phyloP scores from a whole-genome alignment of 345 rosid genomes.

The Nephelium lappaceum region DNA sequence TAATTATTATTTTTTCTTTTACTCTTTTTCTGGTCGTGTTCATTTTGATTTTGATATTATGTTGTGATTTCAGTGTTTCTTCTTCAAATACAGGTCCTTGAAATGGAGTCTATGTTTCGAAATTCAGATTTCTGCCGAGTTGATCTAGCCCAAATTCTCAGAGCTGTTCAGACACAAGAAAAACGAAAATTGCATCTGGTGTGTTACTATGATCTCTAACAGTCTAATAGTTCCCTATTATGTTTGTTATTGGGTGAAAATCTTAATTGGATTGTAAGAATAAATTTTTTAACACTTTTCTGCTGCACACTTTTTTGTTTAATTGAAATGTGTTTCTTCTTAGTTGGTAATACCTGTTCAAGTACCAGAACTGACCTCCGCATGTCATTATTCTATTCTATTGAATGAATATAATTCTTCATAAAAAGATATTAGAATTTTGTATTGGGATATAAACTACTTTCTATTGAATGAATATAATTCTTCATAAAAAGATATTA shows the following conservation, averaged over 20 bases:
- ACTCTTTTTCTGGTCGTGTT: not conserved
- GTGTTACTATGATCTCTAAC: not conserved
- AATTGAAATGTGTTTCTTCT: not conserved
- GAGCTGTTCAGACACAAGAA: slow-evolving; percentile 81
- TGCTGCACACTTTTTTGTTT: not conserved
- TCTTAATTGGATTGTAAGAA: not conserved
- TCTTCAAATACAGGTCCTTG: slow-evolving; percentile 57
- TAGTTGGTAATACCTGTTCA: not conserved
- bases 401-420: not conserved
- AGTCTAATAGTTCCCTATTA: not conserved
- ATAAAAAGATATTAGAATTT: not conserved
- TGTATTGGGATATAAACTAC: not conserved
- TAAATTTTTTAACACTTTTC: no score
- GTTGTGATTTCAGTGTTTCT: not conserved
- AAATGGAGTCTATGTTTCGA: slow-evolving; percentile 64
- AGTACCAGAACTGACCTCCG: not conserved
- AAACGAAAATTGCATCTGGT: slow-evolving; percentile 86
- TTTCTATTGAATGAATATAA: not conserved
- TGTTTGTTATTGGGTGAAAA: not conserved
- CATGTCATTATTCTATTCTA: not conserved
- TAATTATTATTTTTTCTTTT: no score
- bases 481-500: not conserved
- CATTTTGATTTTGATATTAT: not conserved
- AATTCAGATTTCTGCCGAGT: slow-evolving; percentile 50
- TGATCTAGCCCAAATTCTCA: slow-evolving; percentile 76